Evolutionary conservation across 306 rosid genomes (phyloP), one percentile per base, ranked within the genome.

Genomic region (Prunus davidiana): DNA sequence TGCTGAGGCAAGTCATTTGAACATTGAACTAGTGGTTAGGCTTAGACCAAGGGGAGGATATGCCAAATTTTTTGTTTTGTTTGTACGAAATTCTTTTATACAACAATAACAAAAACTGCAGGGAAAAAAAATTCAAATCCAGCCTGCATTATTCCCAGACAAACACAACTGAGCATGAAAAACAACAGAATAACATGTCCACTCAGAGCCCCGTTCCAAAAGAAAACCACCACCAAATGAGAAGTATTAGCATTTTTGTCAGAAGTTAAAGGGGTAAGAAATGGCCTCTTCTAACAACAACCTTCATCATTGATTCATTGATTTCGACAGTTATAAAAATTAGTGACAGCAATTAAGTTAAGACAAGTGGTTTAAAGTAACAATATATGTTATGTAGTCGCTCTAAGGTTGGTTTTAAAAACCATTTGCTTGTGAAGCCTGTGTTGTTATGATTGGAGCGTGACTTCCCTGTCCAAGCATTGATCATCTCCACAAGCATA

Each of bases 61-160:
- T 12, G 64, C 47, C n/a, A 9, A 32, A 18, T 12, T 64, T 5
- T 56, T 56, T 56, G 25, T 14, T 58, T 16, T 51, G 56, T 51
- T 14, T 51, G 7, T 55, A 1, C 1, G 2, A 0, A 20, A 55
- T 58, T 24, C 30, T 22, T 22, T 24, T 58, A 62, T 25, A 28
- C 10, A 62, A 62, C 43, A 25, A 12, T 16, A 28, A 32, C 22
- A 32, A 16, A 28, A 63, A 8, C 28, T 2, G 6, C 3, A 10
- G 28, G 19, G 6, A 27, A 28, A 64, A 64, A 32, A 32, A 32
- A 15, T 24, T 64, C 6, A 38, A 8, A 20, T n/a, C 7, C 52
- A 5, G 71, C 71, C 52, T 66, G 71, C 54, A 66, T 20, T 20
- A 16, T 69, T 69, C 73, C 3, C 74, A 28, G 56, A 51, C 62